Conservation (phyloP, 2,329 filamentous ascomycete genomes). For the Alternaria tenuissima region DNA sequence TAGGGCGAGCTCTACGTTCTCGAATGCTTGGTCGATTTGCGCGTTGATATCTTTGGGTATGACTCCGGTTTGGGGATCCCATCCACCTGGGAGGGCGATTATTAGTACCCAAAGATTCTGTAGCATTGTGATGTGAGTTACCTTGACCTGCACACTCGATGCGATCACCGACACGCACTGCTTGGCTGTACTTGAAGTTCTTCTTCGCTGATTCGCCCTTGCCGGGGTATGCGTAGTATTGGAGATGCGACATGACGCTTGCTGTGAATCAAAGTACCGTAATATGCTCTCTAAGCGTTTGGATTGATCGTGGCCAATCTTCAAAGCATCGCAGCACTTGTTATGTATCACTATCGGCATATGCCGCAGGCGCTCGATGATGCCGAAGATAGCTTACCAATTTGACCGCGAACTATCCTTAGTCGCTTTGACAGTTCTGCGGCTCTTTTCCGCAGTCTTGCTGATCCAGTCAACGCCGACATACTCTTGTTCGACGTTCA, state of each 20-base stretch:
- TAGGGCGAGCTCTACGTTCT: constrained; percentile 63
- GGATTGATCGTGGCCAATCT: no score
- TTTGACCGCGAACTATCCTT: not conserved
- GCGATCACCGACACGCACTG: constrained; percentile 46
- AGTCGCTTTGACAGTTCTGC: not conserved
- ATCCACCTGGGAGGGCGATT: constrained; percentile 39
- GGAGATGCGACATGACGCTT: constrained; percentile 23
- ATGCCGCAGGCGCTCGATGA: not conserved
- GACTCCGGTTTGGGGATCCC: constrained; percentile 36
- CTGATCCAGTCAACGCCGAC: not conserved
- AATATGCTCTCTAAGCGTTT: no score
- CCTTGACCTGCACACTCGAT: constrained; percentile 52
- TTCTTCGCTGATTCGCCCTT: constrained; percentile 49
- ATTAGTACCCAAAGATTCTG: no score
- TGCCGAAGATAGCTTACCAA: not conserved
- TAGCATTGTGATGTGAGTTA: not conserved
- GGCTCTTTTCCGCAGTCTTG: not conserved
- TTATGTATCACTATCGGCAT: not conserved
- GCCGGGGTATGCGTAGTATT: constrained; percentile 53
- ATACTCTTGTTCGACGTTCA: not conserved
- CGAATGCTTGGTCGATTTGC: constrained; percentile 58
- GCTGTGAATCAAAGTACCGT: not conserved
- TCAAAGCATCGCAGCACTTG: not conserved
- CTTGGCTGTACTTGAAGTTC: constrained; percentile 45
- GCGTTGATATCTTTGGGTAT: constrained; percentile 33